These are phyloP conservation scores for Starmerella asiatica DNA, from an alignment of 805 yeast genomes.

Conservation along the genomic window DNA sequence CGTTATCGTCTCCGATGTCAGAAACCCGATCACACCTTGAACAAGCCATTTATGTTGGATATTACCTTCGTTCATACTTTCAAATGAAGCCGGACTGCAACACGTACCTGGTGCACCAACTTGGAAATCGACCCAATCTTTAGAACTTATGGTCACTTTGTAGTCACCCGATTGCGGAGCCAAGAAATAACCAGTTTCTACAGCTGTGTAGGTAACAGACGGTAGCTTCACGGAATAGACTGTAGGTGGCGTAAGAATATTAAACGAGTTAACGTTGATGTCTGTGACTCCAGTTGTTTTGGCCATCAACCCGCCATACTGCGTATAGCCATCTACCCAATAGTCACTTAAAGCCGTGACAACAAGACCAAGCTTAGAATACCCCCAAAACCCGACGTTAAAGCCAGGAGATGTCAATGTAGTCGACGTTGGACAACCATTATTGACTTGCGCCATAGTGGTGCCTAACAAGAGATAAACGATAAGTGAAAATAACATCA, in stretches of 20 bases:
- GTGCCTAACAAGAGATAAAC: background rate
- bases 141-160: background rate
- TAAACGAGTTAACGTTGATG: background rate
- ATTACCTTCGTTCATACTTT: background rate
- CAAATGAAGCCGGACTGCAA: background rate
- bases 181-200: constrained; percentile 2
- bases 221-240: constrained; percentile 1
- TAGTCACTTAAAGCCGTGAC: too few species aligned
- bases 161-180: constrained; percentile 4
- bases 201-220: background rate
- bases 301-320: background rate
- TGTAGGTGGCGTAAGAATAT: background rate
- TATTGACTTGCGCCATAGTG: background rate
- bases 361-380: background rate
- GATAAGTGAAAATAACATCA: background rate
- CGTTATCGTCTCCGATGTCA: background rate
- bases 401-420: background rate
- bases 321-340: background rate
- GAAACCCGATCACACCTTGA: background rate
- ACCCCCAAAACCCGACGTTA: background rate
- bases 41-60: background rate
- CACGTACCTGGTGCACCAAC: background rate
- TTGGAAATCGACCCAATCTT: constrained; percentile 2
- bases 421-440: background rate
- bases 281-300: background rate